Evolutionary conservation across 1,284 basidiomycete species (phyloP).

Genomic region (Sanghuangporus baumii): DNA sequence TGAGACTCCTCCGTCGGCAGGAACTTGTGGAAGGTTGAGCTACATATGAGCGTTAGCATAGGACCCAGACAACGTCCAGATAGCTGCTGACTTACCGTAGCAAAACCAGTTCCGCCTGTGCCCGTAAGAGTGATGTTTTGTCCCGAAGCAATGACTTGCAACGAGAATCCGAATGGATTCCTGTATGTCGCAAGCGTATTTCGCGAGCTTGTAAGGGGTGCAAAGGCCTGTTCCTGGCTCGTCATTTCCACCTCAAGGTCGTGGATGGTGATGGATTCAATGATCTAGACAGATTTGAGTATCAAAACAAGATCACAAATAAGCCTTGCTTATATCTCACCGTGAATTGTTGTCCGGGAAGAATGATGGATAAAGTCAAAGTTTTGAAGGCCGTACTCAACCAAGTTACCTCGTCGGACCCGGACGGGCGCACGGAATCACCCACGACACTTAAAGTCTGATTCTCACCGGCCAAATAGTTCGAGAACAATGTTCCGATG

Average conservation of each 20-base stretch:
- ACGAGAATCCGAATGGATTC: conserved; percentile 75
- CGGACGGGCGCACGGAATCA: conserved; percentile 55
- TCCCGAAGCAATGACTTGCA: conserved; percentile 56
- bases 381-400: conserved; percentile 68
- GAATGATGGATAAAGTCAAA: conserved; percentile 52
- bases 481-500: conserved; percentile 63
- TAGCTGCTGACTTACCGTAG: conserved; percentile 35
- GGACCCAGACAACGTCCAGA: background rate
- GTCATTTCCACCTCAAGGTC: conserved; percentile 57
- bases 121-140: conserved; percentile 50
- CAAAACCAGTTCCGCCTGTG: conserved; percentile 44
- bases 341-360: conserved; percentile 59
- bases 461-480: conserved; percentile 63
- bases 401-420: conserved; percentile 52
- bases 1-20: conserved; percentile 56
- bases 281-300: conserved; percentile 37
- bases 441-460: conserved; percentile 58
- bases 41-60: conserved; percentile 23
- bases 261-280: conserved; percentile 58
- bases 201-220: conserved; percentile 55
- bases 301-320: background rate
- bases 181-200: conserved; percentile 60
- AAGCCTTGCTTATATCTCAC: conserved; percentile 24
- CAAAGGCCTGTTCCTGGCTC: conserved; percentile 47
- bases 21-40: conserved; percentile 49